These are phyloP conservation scores for Aristolochia fimbriata DNA, from an alignment of 164 flowering plant species.

Conservation along the genomic window DNA sequence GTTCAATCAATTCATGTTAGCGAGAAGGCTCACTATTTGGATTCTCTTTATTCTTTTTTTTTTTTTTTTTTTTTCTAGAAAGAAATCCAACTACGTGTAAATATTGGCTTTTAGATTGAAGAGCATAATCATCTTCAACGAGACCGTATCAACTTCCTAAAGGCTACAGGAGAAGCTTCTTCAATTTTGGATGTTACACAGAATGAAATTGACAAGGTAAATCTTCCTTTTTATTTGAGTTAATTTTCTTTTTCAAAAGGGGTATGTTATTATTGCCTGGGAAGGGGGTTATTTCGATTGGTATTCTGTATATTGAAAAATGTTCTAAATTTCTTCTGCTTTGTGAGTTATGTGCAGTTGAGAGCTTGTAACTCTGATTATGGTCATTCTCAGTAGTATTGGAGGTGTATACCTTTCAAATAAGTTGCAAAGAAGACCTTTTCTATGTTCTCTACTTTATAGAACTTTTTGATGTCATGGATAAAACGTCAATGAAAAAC, in stretches of 20 bases:
- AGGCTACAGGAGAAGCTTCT: constrained; percentile 21
- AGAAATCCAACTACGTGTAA: neutral
- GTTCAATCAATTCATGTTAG: neutral
- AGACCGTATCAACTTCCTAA: constrained; percentile 34
- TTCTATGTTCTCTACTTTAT: too few relatives aligned
- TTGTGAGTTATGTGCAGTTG: constrained; percentile 22
- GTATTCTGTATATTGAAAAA: neutral
- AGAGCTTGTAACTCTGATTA: constrained; percentile 21
- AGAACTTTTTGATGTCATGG: too few relatives aligned
- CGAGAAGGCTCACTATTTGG: neutral
- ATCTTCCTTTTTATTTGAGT: too few relatives aligned
- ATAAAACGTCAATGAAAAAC: too few relatives aligned
- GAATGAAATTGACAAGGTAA: too few relatives aligned
- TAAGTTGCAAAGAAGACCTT: too few relatives aligned
- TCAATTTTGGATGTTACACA: constrained; percentile 1
- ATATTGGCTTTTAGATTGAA: constrained; percentile 27
- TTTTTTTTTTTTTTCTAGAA: too few relatives aligned
- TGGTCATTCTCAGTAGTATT: constrained; percentile 6
- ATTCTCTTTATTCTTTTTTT: neutral
- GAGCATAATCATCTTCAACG: constrained; percentile 23
- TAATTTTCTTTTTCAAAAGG: too few relatives aligned
- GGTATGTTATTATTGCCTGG: too few relatives aligned
- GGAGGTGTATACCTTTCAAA: too few relatives aligned
- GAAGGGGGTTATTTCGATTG: too few relatives aligned
- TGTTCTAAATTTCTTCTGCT: neutral